phyloP scores from a whole-genome alignment of 345 rosid genomes.

The Salix dunnii region DNA sequence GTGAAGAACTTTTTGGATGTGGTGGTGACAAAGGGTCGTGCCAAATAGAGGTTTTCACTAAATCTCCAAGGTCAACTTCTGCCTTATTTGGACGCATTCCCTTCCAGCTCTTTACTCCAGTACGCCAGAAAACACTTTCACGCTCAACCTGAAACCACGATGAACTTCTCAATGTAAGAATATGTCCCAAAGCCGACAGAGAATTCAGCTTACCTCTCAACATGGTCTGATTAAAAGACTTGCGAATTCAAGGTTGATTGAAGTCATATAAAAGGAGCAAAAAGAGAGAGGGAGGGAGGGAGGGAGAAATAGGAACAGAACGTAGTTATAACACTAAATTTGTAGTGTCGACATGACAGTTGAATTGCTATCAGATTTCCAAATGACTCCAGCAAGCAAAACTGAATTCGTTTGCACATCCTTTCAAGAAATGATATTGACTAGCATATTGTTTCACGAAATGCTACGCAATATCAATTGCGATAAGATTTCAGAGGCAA shows the following conservation, averaged over 20 bases:
- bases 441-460: no score
- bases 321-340: neutral
- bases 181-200: neutral
- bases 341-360: neutral
- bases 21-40: constrained; percentile 11
- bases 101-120: constrained; percentile 36
- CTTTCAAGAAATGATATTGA: neutral
- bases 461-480: neutral
- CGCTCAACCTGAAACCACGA: constrained; percentile 52
- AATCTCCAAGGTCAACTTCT: constrained; percentile 10
- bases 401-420: neutral
- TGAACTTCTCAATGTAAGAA: constrained; percentile 2
- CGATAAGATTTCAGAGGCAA: neutral
- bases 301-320: neutral
- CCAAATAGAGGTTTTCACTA: constrained; percentile 16
- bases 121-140: constrained; percentile 59
- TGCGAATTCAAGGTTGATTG: neutral
- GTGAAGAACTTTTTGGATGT: neutral
- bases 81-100: constrained; percentile 13
- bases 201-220: neutral
- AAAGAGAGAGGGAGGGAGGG: no score
- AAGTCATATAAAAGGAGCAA: neutral
- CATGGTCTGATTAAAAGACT: neutral
- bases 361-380: neutral
- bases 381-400: neutral